Percentiles rank a stretch among this genome's conserved stretches.
These are phyloP conservation scores for Aspergillus glaucus DNA, from an alignment of 2,329 filamentous ascomycete genomes.

Conservation along the genomic window DNA sequence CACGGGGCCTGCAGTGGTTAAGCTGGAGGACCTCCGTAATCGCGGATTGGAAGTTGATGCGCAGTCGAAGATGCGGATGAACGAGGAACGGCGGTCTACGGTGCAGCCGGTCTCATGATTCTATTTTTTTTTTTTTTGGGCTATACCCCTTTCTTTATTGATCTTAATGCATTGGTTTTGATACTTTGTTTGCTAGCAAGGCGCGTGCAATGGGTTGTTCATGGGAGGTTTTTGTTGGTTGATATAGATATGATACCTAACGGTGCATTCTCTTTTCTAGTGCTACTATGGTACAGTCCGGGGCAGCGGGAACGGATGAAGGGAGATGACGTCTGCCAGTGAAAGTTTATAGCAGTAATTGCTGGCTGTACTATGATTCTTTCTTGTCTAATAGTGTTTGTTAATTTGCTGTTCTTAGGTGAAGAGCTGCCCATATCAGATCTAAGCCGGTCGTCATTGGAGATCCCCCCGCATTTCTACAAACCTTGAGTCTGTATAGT, in stretches of 20 bases:
- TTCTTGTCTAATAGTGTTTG: too few species aligned
- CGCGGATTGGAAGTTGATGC: conserved; percentile 19
- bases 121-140: not conserved
- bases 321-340: conserved; percentile 4
- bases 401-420: too few species aligned
- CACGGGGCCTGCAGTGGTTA: conserved; percentile 32
- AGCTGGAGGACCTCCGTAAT: conserved; percentile 28
- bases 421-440: too few species aligned
- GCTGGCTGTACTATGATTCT: too few species aligned
- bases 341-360: too few species aligned
- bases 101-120: conserved; percentile 28
- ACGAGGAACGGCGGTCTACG: conserved; percentile 19
- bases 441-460: too few species aligned
- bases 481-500: too few species aligned
- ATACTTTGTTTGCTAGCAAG: conserved; percentile 13
- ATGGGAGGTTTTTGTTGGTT: not conserved
- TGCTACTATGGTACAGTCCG: conserved; percentile 1
- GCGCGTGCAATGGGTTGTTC: conserved; percentile 8
- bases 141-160: not conserved
- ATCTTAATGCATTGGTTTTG: not conserved
- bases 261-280: not conserved
- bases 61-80: conserved; percentile 18
- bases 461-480: too few species aligned
- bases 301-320: conserved; percentile 17
- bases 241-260: not conserved